phyloP scores from a whole-genome alignment of 2,329 filamentous ascomycete species.

The Fragosphaeria purpurea region DNA sequence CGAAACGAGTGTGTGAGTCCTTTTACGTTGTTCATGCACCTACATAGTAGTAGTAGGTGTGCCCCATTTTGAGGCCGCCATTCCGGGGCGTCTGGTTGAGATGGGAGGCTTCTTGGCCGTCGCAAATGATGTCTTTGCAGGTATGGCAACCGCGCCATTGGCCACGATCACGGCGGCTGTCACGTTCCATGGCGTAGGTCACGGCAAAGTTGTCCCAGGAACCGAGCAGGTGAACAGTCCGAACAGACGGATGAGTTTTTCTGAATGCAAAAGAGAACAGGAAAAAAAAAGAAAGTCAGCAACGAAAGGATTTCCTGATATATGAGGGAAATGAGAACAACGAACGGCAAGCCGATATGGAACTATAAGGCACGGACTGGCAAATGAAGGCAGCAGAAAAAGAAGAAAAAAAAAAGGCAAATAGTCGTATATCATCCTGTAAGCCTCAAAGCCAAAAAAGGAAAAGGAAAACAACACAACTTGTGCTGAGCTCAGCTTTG shows the following conservation, averaged over 20 bases:
- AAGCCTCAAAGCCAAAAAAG: not conserved
- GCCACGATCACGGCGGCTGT: constrained; percentile 60
- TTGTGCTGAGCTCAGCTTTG: not conserved
- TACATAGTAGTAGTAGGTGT: constrained; percentile 94
- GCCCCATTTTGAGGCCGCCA: constrained; percentile 83
- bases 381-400: not conserved
- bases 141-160: constrained; percentile 83
- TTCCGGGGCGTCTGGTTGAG: constrained; percentile 45
- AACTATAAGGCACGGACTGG: too few species aligned
- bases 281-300: constrained; percentile 1
- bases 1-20: too few species aligned
- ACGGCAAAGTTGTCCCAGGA: constrained; percentile 92
- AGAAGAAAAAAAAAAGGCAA: not conserved
- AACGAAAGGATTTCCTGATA: constrained; percentile 43
- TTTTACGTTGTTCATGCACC: constrained; percentile 25
- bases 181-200: constrained; percentile 71
- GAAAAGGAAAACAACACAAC: not conserved
- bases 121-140: constrained; percentile 76
- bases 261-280: constrained; percentile 23
- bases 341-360: too few species aligned
- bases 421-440: not conserved
- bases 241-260: constrained; percentile 49
- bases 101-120: constrained; percentile 50
- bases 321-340: not conserved
- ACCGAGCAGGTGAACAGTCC: constrained; percentile 70